Base-by-base conservation (phyloP, 2,329 filamentous ascomycete species). In the Fusarium liriodendri region DNA sequence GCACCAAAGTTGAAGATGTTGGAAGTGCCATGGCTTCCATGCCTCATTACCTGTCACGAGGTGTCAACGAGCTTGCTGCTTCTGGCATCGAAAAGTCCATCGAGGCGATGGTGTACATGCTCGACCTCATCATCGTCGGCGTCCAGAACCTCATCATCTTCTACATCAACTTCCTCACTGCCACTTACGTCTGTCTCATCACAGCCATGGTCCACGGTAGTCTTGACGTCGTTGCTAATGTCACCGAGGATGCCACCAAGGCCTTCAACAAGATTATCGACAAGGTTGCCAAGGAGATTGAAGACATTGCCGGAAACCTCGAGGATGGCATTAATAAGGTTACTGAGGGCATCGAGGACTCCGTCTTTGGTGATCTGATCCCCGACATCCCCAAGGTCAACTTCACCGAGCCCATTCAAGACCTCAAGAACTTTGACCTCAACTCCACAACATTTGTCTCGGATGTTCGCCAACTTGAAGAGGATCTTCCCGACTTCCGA, bases 1-100 rank as follows among this genome's bases (percentile, higher is more conserved):
- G 97, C 83, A 95, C 92, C 67, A 93, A 94, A 81, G 96, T 98
- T 57, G 96, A 99, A 85, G 94, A 94, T 76, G 90, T 97, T 76
- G 97, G 96, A 72, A 98, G 95, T 81, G 90, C 95, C 70, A 96
- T 99, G 94, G 97, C 96, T 42, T 98, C 97, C 40, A 98, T 98
- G 95, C 97, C 97, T 66, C 93, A 98, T 83, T 98, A 98, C 84
- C 92, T 98, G 81, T 94, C 95, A 2, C 87, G 89, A 61, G 97
- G 97, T 64, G 92, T 98, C 80, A 99, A 99, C 84, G 90, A 94
- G 68, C 85, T 98, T 76, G 93, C 94, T 9, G 94, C 95, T 35
- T 88, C 88, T 57, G 92, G 94, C 65, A 92, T 98, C 75, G 94
- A 95, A 76, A 91, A 92, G 77, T 91, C 95, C 10, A 91, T 98